phyloP scores from a whole-genome alignment of 2,329 filamentous ascomycete species.

The Grosmannia serpens region DNA sequence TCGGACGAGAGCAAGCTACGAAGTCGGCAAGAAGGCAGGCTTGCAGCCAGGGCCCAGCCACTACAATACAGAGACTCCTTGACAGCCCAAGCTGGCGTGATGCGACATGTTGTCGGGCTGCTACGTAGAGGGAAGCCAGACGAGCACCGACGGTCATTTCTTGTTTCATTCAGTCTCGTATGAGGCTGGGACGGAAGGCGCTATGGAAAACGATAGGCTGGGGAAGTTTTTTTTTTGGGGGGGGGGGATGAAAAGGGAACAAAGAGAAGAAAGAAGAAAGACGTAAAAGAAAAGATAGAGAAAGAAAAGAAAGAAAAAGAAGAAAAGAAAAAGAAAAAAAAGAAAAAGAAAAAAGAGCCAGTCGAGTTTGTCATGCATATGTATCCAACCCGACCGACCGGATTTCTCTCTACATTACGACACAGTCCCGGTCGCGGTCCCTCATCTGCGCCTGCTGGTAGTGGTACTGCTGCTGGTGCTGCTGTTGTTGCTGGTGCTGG shows the following conservation, averaged over 20 bases:
- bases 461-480: not conserved
- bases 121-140: too few species aligned
- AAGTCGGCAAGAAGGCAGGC: not conserved
- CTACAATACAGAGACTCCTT: not conserved
- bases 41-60: not conserved
- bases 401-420: not conserved
- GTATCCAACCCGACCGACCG: too few species aligned
- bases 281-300: not conserved
- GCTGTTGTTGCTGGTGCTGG: not conserved
- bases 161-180: not conserved
- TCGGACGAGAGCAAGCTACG: not conserved
- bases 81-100: not conserved
- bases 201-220: not conserved
- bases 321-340: not conserved
- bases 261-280: not conserved
- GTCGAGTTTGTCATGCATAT: too few species aligned
- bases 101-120: too few species aligned
- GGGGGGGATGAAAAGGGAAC: not conserved
- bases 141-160: not conserved
- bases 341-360: not conserved
- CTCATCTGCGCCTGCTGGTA: not conserved
- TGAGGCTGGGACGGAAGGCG: not conserved
- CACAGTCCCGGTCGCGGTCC: constrained; percentile 1
- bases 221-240: too few species aligned
- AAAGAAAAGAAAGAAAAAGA: not conserved